Evolutionary conservation across 2,329 filamentous ascomycete genomes (phyloP), one percentile per base, ranked within the genome.

Genomic region (Elsinoe australis): DNA sequence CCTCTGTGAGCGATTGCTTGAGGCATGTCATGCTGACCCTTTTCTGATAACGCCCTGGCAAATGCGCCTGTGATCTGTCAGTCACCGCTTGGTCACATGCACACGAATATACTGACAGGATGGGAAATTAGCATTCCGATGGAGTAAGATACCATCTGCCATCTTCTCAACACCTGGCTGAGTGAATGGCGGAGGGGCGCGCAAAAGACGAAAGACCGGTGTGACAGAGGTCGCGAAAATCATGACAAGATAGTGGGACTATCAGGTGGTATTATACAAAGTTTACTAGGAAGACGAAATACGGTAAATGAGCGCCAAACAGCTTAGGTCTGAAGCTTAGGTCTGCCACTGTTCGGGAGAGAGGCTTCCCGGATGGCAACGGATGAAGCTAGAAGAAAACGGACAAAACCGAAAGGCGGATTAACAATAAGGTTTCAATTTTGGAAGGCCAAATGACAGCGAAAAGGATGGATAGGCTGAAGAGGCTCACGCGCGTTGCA

Each of bases 1-100:
- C 86, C 86, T 50, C 86, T 75, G 68, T 90, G 86, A 1, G 83
- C 84, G 54, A 92, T 87, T 49, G 80, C 76, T 61, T 87, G 83
- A 1, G 86, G 85, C 29, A 54, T 34, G 4, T 36, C 36, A 35
- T 51, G 47, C 4, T 48, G 38, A 10, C 47, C 44, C 39, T 49
- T 46, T 8, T 19, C 32, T 28, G 42, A 19, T 5, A 26, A 35
- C 21, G 29, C 38, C 28, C 45, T 42, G 3, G 50, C 36, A n/a
- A 50, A 51, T 7, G 39, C 34, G 21, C 31, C 49, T 53, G 17
- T 28, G 10, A 12, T 15, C 10, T 19, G 22, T 51, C 32, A 51
- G 49, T n/a, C n/a, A n/a, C n/a, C n/a, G n/a, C n/a, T n/a, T n/a
- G n/a, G n/a, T n/a, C n/a, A n/a, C 15, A 21, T 29, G 6, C 17